A percentile compares a stretch with the other conserved stretches of the same genome.
phyloP scores from a whole-genome alignment of 2,329 filamentous ascomycete genomes.

The Nemania bipapillata region DNA sequence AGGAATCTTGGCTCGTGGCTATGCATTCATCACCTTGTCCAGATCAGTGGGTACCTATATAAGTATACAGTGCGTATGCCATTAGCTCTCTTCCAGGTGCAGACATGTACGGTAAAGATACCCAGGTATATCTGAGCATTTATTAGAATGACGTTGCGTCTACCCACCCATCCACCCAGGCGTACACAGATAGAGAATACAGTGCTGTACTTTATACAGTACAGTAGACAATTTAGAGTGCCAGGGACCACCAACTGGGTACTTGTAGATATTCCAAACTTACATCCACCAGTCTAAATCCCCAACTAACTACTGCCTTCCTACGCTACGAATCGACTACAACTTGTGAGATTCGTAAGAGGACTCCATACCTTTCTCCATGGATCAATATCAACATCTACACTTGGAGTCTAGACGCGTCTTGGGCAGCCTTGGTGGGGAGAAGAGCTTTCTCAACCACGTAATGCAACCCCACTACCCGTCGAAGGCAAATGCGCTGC shows the following conservation, averaged over 20 bases:
- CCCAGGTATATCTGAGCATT: constrained; percentile 1
- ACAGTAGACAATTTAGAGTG: too few relatives aligned
- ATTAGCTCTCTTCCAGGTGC: constrained; percentile 10
- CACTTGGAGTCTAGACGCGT: constrained; percentile 26
- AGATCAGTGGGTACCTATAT: not conserved
- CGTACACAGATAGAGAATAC: too few relatives aligned
- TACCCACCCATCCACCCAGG: not conserved
- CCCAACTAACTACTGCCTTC: not conserved
- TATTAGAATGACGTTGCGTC: constrained; percentile 31
- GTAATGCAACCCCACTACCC: constrained; percentile 26
- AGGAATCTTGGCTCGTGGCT: constrained; percentile 34
- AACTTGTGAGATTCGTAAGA: not conserved
- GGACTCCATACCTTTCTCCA: not conserved
- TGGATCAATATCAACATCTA: not conserved
- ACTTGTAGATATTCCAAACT: not conserved
- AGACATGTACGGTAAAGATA: constrained; percentile 5
- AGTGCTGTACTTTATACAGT: too few relatives aligned
- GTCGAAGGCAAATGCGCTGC: constrained; percentile 31
- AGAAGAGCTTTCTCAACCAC: constrained; percentile 21
- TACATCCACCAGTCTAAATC: not conserved
- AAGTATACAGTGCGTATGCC: constrained; percentile 25
- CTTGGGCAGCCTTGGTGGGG: constrained; percentile 26
- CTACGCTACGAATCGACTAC: not conserved
- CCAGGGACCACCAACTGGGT: too few relatives aligned
- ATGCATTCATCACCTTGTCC: constrained; percentile 24